Percentiles rank a stretch among this genome's conserved stretches.
phyloP scores from a whole-genome alignment of 176 grass and related monocot species.

The Bonia amplexicaulis region DNA sequence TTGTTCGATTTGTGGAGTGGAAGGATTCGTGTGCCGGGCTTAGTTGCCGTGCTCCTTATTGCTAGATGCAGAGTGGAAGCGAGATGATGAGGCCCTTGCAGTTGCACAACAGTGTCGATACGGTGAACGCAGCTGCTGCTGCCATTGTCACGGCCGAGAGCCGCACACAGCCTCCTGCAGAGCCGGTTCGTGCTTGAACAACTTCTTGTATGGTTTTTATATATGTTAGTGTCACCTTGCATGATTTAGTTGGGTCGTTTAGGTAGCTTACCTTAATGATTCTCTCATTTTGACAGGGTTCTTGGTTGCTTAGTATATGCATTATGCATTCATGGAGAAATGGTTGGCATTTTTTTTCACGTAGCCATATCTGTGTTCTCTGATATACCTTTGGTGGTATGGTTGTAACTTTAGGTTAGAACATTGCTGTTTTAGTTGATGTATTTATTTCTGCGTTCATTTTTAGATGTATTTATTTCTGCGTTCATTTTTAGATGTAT shows the following conservation, averaged over 20 bases:
- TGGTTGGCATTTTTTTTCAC: neutral
- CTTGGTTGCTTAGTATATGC: neutral
- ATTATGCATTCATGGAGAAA: neutral
- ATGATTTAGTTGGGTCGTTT: neutral
- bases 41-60: neutral
- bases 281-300: neutral
- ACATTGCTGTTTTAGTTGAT: neutral
- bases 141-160: conserved; percentile 67
- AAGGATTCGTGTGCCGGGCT: neutral
- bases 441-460: neutral
- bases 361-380: neutral
- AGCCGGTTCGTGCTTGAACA: conserved; percentile 40
- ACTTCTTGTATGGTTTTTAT: neutral
- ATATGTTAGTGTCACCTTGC: neutral
- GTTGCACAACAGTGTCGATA: conserved; percentile 70
- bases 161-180: conserved; percentile 55
- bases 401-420: neutral
- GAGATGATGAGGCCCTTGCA: conserved; percentile 68
- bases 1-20: neutral
- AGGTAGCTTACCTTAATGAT: neutral
- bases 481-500: neutral
- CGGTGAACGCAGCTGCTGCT: conserved; percentile 78
- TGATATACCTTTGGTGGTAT: neutral
- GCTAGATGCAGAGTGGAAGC: conserved; percentile 33
- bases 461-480: neutral